phyloP scores from a whole-genome alignment of 345 rosid genomes.

The Adansonia digitata region DNA sequence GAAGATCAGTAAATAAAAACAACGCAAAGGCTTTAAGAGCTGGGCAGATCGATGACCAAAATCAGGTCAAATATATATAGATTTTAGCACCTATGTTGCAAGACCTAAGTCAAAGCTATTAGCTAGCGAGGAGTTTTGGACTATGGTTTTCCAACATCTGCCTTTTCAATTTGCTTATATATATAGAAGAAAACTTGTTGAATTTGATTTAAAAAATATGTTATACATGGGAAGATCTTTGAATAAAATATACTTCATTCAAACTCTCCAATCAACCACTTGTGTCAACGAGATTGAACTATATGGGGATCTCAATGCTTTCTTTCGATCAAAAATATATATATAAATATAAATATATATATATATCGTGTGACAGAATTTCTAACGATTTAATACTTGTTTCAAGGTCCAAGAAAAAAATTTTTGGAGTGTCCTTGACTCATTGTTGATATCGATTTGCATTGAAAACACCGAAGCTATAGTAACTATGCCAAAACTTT shows the following conservation, averaged over 20 bases:
- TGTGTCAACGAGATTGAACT: conserved; percentile 25
- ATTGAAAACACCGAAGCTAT: conserved; percentile 3
- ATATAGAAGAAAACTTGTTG: neutral
- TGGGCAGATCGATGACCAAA: neutral
- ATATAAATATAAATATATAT: too few relatives aligned
- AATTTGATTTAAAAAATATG: neutral
- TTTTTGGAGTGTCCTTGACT: too few relatives aligned
- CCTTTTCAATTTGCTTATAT: neutral
- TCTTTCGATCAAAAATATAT: neutral
- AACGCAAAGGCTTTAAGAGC: conserved; percentile 14
- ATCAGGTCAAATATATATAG: conserved; percentile 17
- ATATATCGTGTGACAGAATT: too few relatives aligned
- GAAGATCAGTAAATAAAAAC: neutral
- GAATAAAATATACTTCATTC: conserved; percentile 16
- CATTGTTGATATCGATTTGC: too few relatives aligned
- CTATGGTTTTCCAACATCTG: conserved; percentile 25
- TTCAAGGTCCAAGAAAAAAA: conserved; percentile 17
- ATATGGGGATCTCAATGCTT: conserved; percentile 31
- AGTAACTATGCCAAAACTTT: too few relatives aligned
- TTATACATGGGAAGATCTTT: neutral
- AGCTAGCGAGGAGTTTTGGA: neutral
- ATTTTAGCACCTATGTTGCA: conserved; percentile 1
- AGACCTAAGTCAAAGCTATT: conserved; percentile 1
- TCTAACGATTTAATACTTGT: neutral
- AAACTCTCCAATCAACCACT: conserved; percentile 40